Conservation (phyloP, 176 grass and related monocot species). For the Miscanthus lutarioriparius region DNA sequence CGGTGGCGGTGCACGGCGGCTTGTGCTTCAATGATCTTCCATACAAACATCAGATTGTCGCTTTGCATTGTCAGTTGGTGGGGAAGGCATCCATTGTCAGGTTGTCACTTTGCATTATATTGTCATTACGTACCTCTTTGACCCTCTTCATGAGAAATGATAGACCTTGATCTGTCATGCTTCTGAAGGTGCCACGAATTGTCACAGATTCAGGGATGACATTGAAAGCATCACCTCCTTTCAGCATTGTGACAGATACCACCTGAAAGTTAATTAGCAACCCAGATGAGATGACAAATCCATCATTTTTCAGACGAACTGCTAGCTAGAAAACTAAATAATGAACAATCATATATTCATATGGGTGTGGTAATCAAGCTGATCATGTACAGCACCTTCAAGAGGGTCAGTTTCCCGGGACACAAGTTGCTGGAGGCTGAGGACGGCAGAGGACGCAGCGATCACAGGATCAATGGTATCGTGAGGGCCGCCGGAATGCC, state of each 20-base stretch:
- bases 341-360: too few relatives aligned
- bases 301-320: too few relatives aligned
- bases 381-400: neutral
- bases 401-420: slow-evolving; percentile 51
- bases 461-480: slow-evolving; percentile 44
- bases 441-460: slow-evolving; percentile 39
- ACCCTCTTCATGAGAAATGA: slow-evolving; percentile 50
- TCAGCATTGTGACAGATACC: slow-evolving; percentile 55
- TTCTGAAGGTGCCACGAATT: slow-evolving; percentile 69
- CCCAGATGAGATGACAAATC: too few relatives aligned
- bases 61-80: neutral
- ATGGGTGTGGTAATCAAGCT: too few relatives aligned
- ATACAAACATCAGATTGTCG: neutral
- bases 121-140: slow-evolving; percentile 43
- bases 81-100: too few relatives aligned
- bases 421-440: slow-evolving; percentile 49
- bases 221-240: slow-evolving; percentile 59
- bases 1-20: slow-evolving; percentile 37
- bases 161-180: slow-evolving; percentile 55
- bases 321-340: too few relatives aligned
- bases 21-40: slow-evolving; percentile 55
- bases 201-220: slow-evolving; percentile 53
- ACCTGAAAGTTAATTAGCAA: slow-evolving; percentile 37
- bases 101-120: too few relatives aligned
- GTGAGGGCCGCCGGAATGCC: slow-evolving; percentile 48